These are phyloP conservation scores for Pseudocercospora vitis DNA, from an alignment of 2,329 filamentous ascomycete genomes.

Conservation along the genomic window DNA sequence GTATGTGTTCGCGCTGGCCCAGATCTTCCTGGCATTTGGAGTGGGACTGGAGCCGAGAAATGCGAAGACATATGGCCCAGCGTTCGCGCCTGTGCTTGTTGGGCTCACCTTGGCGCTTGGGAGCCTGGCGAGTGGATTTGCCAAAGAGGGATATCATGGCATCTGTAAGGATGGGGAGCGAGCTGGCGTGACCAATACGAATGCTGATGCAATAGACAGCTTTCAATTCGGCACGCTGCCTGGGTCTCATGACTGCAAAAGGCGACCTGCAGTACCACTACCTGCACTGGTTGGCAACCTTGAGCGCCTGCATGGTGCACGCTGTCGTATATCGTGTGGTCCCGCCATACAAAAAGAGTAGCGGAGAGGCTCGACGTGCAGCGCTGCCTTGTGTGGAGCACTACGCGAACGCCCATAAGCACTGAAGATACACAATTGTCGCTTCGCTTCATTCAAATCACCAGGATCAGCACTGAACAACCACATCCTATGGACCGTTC, in stretches of 20 bases:
- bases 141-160: constrained; percentile 38
- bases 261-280: constrained; percentile 39
- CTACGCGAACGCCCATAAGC: neutral
- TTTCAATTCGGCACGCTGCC: constrained; percentile 40
- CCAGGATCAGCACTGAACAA: too few species aligned
- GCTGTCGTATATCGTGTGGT: constrained; percentile 36
- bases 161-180: constrained; percentile 19
- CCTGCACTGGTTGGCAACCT: constrained; percentile 37
- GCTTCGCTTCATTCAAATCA: too few species aligned
- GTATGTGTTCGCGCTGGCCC: constrained; percentile 47
- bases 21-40: constrained; percentile 54
- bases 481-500: too few species aligned
- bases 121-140: constrained; percentile 33
- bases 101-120: constrained; percentile 40
- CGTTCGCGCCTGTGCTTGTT: constrained; percentile 52
- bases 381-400: constrained; percentile 15
- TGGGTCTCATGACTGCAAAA: constrained; percentile 40
- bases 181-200: too few species aligned
- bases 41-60: constrained; percentile 57
- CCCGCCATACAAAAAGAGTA: constrained; percentile 22
- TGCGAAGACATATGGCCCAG: constrained; percentile 50
- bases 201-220: constrained; percentile 20
- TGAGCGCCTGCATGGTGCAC: constrained; percentile 38
- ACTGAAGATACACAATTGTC: too few species aligned
- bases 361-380: neutral